Evolutionary conservation across 2,329 filamentous ascomycete genomes (phyloP).

Genomic region (Ophiostoma angusticollis): DNA sequence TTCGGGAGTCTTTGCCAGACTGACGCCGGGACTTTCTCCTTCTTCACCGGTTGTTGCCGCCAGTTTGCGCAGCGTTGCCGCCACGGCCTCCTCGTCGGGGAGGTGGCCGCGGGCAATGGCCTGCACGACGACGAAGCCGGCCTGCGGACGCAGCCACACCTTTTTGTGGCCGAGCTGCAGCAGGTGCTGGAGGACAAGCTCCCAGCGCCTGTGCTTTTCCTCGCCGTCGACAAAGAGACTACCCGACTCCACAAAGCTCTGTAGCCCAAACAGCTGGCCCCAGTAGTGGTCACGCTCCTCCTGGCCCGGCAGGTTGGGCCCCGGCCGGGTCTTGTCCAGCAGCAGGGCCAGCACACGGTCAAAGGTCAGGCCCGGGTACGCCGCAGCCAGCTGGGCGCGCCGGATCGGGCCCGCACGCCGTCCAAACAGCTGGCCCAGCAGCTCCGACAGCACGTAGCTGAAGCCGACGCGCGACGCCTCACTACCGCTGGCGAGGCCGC

Average conservation of each 20-base stretch:
- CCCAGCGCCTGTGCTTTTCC: slow-evolving; percentile 35
- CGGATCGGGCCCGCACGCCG: slow-evolving; percentile 18
- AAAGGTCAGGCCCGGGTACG: slow-evolving; percentile 42
- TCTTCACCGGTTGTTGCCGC: slow-evolving; percentile 30
- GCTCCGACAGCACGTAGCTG: slow-evolving; percentile 74
- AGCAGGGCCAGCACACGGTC: slow-evolving; percentile 40
- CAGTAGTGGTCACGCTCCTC: slow-evolving; percentile 79
- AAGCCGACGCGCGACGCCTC: slow-evolving; percentile 84
- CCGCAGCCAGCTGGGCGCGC: slow-evolving; percentile 24
- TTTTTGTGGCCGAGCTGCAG: slow-evolving; percentile 67
- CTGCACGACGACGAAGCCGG: slow-evolving; percentile 68
- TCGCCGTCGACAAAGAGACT: slow-evolving; percentile 43
- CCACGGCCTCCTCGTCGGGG: slow-evolving; percentile 43
- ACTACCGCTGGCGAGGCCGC: slow-evolving; percentile 77
- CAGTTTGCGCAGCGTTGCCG: slow-evolving; percentile 46
- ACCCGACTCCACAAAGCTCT: slow-evolving; percentile 70
- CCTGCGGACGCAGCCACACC: slow-evolving; percentile 80
- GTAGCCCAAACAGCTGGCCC: slow-evolving; percentile 75
- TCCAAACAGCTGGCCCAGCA: slow-evolving; percentile 59
- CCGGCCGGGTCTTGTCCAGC: slow-evolving; percentile 40
- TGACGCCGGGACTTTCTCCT: slow-evolving; percentile 22
- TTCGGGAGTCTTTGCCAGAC: slow-evolving; percentile 69
- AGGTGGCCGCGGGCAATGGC: slow-evolving; percentile 46
- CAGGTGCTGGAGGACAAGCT: slow-evolving; percentile 56
- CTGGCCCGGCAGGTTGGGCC: slow-evolving; percentile 45